Percentiles rank a stretch among this genome's conserved stretches.
These are phyloP conservation scores for Neurospora sp. DNA, from an alignment of 495 filamentous ascomycete genomes.

Conservation along the genomic window DNA sequence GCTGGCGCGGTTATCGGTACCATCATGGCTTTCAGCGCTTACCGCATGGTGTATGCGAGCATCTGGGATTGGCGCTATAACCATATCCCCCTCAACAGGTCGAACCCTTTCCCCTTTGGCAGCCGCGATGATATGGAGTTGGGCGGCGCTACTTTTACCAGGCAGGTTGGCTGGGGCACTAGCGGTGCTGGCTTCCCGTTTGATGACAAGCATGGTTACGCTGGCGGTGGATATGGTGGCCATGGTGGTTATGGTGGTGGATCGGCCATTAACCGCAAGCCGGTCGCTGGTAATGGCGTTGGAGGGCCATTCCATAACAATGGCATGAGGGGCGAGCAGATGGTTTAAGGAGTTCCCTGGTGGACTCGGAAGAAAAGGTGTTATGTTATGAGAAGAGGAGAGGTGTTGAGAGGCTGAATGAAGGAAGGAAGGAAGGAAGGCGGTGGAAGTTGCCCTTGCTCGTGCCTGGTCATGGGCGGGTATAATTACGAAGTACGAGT, in stretches of 20 bases:
- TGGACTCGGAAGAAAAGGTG: neutral
- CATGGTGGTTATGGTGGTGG: neutral
- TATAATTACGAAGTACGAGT: neutral
- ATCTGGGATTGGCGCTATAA: slow-evolving; percentile 52
- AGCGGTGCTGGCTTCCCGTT: slow-evolving; percentile 6
- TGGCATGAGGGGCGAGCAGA: neutral
- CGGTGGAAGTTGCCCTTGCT: neutral
- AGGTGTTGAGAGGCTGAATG: neutral
- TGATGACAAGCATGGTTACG: slow-evolving; percentile 6
- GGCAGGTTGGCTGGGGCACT: slow-evolving; percentile 37
- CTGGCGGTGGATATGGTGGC: neutral
- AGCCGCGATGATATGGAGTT: slow-evolving; percentile 21
- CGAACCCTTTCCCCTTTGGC: slow-evolving; percentile 20
- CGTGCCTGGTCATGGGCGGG: neutral
- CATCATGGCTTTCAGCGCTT: slow-evolving; percentile 44
- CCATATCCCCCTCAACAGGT: slow-evolving; percentile 39
- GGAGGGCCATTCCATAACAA: neutral
- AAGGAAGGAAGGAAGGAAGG: neutral
- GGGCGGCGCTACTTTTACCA: slow-evolving; percentile 33
- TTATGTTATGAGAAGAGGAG: neutral
- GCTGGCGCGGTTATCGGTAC: slow-evolving; percentile 49
- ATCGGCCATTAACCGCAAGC: neutral
- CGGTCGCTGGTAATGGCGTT: neutral
- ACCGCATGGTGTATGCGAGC: slow-evolving; percentile 45
- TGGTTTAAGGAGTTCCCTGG: neutral